Conservation (phyloP, 192 early-diverging fungal species). For the Podila horticola region DNA sequence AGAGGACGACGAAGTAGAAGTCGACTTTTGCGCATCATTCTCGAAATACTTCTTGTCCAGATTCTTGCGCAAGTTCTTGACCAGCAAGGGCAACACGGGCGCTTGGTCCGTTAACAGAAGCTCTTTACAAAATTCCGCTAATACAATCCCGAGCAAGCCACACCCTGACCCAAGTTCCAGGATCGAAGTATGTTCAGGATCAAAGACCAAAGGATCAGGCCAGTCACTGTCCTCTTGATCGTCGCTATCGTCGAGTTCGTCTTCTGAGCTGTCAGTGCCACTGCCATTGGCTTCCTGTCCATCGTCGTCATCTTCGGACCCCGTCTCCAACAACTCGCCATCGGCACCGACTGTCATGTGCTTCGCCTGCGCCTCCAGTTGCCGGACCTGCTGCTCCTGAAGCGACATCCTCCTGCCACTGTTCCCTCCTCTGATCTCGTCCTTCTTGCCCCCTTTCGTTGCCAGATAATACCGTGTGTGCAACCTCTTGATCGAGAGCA, state of each 20-base stretch:
- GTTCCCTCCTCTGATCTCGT: neutral
- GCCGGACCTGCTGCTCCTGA: constrained; percentile 20
- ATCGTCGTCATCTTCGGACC: neutral
- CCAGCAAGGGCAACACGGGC: constrained; percentile 48
- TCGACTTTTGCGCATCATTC: neutral
- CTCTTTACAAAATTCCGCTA: constrained; percentile 51
- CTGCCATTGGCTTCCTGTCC: neutral
- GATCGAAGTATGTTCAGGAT: constrained; percentile 38
- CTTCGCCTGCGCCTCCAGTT: constrained; percentile 36
- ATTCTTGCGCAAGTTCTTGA: constrained; percentile 58
- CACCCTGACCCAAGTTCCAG: constrained; percentile 57
- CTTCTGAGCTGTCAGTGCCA: neutral
- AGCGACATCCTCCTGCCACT: neutral
- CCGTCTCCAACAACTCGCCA: constrained; percentile 13
- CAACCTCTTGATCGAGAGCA: constrained; percentile 27
- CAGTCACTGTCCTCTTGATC: neutral
- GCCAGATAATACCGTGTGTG: constrained; percentile 13
- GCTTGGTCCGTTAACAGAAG: constrained; percentile 54
- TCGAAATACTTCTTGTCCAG: constrained; percentile 46
- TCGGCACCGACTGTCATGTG: constrained; percentile 8
- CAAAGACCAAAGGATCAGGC: constrained; percentile 17
- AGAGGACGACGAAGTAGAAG: neutral
- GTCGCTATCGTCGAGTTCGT: neutral
- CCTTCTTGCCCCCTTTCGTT: neutral
- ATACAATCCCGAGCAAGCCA: constrained; percentile 55